Conservation (phyloP, 257 asterid genomes). For the Capsicum rhomboideum region DNA sequence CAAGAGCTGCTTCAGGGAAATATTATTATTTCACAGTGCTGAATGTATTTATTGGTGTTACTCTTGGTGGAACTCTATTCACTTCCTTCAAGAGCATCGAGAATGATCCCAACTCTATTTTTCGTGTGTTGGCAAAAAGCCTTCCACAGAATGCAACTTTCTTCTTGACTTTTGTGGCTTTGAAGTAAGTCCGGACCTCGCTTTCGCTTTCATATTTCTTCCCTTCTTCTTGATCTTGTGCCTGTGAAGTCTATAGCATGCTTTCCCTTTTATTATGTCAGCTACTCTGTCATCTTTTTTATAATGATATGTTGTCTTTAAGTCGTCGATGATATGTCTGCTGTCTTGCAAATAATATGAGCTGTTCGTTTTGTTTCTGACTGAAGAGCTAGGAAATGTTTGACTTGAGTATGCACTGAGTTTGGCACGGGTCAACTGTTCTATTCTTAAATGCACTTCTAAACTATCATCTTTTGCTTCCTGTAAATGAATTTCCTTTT, state of each 20-base stretch:
- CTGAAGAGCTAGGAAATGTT: background rate
- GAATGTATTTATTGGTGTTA: slow-evolving; percentile 87
- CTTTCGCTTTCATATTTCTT: background rate
- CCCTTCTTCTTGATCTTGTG: slow-evolving; percentile 77
- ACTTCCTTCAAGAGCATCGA: slow-evolving; percentile 36
- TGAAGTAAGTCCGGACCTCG: slow-evolving; percentile 50
- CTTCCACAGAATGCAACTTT: slow-evolving; percentile 95
- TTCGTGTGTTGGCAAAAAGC: slow-evolving; percentile 52
- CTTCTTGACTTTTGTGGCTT: slow-evolving; percentile 88
- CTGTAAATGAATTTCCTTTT: background rate
- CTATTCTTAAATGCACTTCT: background rate
- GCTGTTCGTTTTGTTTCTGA: background rate
- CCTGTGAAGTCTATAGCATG: slow-evolving; percentile 39
- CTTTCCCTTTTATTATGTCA: background rate
- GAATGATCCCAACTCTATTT: slow-evolving; percentile 31
- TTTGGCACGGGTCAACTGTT: background rate
- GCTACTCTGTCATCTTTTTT: background rate
- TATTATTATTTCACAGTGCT: slow-evolving; percentile 73
- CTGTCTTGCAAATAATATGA: background rate
- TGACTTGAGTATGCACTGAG: background rate
- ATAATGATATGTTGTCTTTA: background rate
- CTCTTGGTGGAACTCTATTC: slow-evolving; percentile 65
- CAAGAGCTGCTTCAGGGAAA: slow-evolving; percentile 90
- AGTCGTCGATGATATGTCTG: background rate
- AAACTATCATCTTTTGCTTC: background rate